phyloP scores from a whole-genome alignment of 2,329 filamentous ascomycete genomes.

The Aspergillus quadrilineatus region DNA sequence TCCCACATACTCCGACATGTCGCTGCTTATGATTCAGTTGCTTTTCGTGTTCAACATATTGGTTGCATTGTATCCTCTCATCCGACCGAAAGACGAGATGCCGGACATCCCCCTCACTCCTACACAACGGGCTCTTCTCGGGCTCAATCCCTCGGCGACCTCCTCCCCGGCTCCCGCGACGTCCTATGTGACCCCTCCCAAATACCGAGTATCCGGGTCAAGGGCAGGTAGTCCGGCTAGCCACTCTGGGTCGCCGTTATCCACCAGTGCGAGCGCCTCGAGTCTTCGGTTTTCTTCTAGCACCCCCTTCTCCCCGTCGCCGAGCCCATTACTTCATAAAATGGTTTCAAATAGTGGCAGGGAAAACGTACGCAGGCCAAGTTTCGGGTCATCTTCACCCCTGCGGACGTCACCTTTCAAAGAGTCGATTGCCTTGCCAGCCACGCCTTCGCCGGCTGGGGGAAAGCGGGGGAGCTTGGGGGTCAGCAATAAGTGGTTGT shows the following conservation, averaged over 20 bases:
- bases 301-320: conserved; percentile 55
- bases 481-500: conserved; percentile 92
- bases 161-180: conserved; percentile 65
- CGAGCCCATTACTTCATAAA: conserved; percentile 67
- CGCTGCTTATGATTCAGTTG: conserved; percentile 58
- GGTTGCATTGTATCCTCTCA: conserved; percentile 68
- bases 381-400: conserved; percentile 52
- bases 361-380: conserved; percentile 50
- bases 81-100: conserved; percentile 72
- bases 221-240: conserved; percentile 43
- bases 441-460: conserved; percentile 66
- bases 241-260: conserved; percentile 39
- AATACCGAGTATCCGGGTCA: conserved; percentile 74
- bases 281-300: conserved; percentile 38
- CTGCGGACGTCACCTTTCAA: conserved; percentile 38
- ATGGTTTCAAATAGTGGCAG: conserved; percentile 51
- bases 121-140: conserved; percentile 81
- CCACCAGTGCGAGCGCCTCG: conserved; percentile 36
- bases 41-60: conserved; percentile 69
- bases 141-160: conserved; percentile 68
- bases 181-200: conserved; percentile 79
- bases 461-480: conserved; percentile 71
- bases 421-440: conserved; percentile 43
- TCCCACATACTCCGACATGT: conserved; percentile 44
- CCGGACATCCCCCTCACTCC: conserved; percentile 87